phyloP scores from a whole-genome alignment of 176 grass and related monocot species.

The Lolium multiflorum region DNA sequence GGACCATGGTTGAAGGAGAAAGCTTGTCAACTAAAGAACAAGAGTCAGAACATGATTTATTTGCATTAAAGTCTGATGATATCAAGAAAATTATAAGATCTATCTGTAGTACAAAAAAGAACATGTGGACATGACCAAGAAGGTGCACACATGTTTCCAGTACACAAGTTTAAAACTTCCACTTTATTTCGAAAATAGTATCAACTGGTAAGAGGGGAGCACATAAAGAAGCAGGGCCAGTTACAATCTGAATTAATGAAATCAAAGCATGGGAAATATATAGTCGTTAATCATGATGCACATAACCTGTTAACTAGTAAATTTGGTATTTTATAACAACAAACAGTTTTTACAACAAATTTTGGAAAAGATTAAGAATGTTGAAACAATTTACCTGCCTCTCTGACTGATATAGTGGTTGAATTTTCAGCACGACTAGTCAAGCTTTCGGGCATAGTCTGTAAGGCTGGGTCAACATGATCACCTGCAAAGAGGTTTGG shows the following conservation, averaged over 20 bases:
- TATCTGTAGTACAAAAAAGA: not conserved
- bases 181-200: not conserved
- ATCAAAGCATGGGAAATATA: not conserved
- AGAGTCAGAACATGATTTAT: not conserved
- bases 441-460: too few species aligned
- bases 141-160: not conserved
- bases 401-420: not conserved
- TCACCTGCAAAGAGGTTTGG: too few species aligned
- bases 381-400: not conserved
- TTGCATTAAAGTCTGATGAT: not conserved
- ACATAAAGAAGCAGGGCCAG: not conserved
- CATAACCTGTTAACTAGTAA: not conserved
- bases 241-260: conserved; percentile 10
- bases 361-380: not conserved
- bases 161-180: not conserved
- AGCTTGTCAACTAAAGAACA: not conserved
- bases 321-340: not conserved
- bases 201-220: not conserved
- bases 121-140: not conserved
- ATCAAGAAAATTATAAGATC: not conserved
- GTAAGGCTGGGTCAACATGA: too few species aligned
- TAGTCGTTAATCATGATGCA: not conserved
- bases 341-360: not conserved
- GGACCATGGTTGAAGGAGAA: not conserved
- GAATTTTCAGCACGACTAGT: not conserved